phyloP scores from a whole-genome alignment of 345 rosid genomes.

The Corymbia maculata region DNA sequence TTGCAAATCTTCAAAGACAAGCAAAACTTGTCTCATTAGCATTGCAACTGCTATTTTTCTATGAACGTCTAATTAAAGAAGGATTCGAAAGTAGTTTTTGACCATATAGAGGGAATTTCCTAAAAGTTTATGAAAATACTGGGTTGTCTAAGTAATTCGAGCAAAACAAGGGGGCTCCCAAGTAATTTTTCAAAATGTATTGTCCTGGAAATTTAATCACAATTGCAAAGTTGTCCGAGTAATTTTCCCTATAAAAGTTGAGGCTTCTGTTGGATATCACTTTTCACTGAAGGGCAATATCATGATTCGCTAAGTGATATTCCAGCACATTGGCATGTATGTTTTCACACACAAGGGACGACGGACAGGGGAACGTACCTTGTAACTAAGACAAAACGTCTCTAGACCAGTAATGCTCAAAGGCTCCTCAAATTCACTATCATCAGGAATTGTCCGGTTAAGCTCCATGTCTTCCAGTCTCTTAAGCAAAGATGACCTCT shows the following conservation, averaged over 20 bases:
- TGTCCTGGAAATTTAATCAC: neutral
- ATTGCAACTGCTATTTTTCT: neutral
- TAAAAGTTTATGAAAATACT: neutral
- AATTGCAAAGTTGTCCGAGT: neutral
- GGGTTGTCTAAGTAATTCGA: neutral
- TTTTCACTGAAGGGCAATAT: neutral
- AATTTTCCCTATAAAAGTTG: neutral
- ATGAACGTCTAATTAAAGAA: neutral
- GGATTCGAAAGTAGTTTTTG: neutral
- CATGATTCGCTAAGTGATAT: neutral
- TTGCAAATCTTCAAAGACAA: neutral
- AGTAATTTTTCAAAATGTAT: neutral
- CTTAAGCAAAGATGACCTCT: conserved; percentile 77
- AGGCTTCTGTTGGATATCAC: neutral
- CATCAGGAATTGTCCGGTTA: conserved; percentile 28
- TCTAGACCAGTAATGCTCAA: conserved; percentile 87
- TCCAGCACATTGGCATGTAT: neutral
- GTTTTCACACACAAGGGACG: neutral
- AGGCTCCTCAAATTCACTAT: conserved; percentile 51
- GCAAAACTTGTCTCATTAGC: neutral
- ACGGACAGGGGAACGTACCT: conserved; percentile 28
- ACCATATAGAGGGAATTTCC: neutral
- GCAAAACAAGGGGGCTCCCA: neutral
- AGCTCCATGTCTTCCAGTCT: conserved; percentile 50
- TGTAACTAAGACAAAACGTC: conserved; percentile 93